A percentile compares a stretch with the other conserved stretches of the same genome.
phyloP scores from a whole-genome alignment of 176 grass and related monocot genomes.

The Triticum urartu region DNA sequence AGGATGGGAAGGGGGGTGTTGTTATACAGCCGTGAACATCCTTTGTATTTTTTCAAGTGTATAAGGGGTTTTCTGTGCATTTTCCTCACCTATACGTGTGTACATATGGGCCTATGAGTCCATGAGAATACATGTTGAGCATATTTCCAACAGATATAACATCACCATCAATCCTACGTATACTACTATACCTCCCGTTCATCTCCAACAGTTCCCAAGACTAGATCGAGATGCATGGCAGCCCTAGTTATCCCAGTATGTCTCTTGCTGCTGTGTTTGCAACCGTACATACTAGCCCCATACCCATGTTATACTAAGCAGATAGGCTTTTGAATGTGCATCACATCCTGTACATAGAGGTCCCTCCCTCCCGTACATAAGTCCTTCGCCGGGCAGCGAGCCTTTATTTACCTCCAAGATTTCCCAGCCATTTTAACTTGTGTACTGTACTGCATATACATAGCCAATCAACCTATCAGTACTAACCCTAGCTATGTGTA shows the following conservation, averaged over 20 bases:
- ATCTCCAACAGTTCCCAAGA: slow-evolving; percentile 18
- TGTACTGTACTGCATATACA: slow-evolving; percentile 31
- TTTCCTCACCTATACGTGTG: not conserved
- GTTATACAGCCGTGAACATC: no score
- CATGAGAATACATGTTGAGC: not conserved
- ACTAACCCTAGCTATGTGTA: slow-evolving; percentile 12
- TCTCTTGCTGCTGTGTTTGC: slow-evolving; percentile 20
- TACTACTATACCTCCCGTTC: slow-evolving; percentile 19
- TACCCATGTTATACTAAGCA: slow-evolving; percentile 35
- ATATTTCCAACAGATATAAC: not conserved
- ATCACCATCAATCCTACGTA: slow-evolving; percentile 25
- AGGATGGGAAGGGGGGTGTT: no score
- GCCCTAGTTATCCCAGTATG: slow-evolving; percentile 23
- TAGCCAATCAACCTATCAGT: slow-evolving; percentile 25
- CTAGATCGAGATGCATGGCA: slow-evolving; percentile 31
- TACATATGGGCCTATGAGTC: not conserved
- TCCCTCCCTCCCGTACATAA: not conserved
- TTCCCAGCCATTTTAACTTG: slow-evolving; percentile 13
- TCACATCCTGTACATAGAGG: slow-evolving; percentile 15
- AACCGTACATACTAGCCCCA: not conserved
- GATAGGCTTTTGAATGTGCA: slow-evolving; percentile 9
- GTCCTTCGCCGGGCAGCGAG: slow-evolving; percentile 16
- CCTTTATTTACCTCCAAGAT: slow-evolving; percentile 12
- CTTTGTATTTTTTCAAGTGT: no score
- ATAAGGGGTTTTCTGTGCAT: not conserved